phyloP scores from a whole-genome alignment of 2,329 filamentous ascomycete genomes.

The Metarhizium brunneum region DNA sequence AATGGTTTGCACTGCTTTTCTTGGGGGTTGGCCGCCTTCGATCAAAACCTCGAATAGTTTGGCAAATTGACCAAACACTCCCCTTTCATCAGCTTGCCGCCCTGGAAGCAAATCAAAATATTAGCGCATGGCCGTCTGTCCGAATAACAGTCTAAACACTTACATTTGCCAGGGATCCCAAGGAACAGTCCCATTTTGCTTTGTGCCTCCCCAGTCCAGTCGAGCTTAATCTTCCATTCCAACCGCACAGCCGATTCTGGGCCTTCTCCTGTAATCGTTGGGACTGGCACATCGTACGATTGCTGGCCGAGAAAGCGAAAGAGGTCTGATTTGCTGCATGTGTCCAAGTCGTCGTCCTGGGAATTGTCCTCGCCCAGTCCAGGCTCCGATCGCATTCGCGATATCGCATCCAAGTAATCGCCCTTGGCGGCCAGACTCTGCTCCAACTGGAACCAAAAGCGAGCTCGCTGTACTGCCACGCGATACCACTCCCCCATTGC shows the following conservation, averaged over 20 bases:
- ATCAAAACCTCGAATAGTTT: conserved; percentile 52
- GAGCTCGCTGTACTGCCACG: conserved; percentile 48
- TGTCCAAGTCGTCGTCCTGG: conserved; percentile 6
- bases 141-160: conserved; percentile 23
- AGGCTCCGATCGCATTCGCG: conserved; percentile 14
- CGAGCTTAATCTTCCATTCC: conserved; percentile 55
- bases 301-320: conserved; percentile 44
- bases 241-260: conserved; percentile 38
- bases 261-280: conserved; percentile 21
- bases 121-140: conserved; percentile 8
- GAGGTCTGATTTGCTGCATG: conserved; percentile 31
- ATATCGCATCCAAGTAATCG: conserved; percentile 14
- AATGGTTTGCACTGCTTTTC: conserved; percentile 48
- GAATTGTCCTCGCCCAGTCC: conserved; percentile 13
- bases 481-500: conserved; percentile 61
- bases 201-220: conserved; percentile 64
- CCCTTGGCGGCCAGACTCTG: conserved; percentile 30
- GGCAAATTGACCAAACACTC: conserved; percentile 48
- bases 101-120: conserved; percentile 30
- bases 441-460: conserved; percentile 51
- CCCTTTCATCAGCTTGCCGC: conserved; percentile 48
- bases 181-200: conserved; percentile 46
- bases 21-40: conserved; percentile 42
- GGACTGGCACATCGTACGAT: conserved; percentile 34
- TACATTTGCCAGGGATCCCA: conserved; percentile 53